phyloP scores from a whole-genome alignment of 257 asterid species.

The Perilla frutescens region DNA sequence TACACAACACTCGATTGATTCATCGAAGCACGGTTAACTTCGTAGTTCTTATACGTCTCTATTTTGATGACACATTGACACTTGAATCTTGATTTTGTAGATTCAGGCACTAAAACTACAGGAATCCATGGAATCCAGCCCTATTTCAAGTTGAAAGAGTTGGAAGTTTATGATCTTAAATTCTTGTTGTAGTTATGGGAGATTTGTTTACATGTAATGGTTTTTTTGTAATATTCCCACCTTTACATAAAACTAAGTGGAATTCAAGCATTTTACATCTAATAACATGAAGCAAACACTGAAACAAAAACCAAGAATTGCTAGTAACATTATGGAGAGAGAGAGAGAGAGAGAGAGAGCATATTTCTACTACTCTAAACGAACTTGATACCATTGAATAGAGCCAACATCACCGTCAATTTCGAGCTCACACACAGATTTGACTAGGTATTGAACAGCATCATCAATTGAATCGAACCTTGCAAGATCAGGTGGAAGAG shows the following conservation, averaged over 20 bases:
- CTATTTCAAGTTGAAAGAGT: constrained; percentile 27
- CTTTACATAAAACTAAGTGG: neutral
- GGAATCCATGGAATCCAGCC: constrained; percentile 38
- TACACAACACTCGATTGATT: neutral
- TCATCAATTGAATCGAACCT: constrained; percentile 65
- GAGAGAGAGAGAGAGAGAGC: neutral
- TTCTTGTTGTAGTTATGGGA: neutral
- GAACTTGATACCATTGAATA: constrained; percentile 86
- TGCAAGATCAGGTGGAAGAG: constrained; percentile 72
- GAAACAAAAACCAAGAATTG: neutral
- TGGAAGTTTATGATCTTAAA: neutral
- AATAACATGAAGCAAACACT: too few relatives aligned
- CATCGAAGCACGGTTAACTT: neutral
- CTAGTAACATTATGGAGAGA: too few relatives aligned
- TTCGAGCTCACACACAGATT: constrained; percentile 80
- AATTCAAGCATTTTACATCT: neutral
- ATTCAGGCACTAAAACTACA: constrained; percentile 43
- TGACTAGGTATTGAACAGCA: constrained; percentile 70
- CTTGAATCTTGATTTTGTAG: constrained; percentile 35
- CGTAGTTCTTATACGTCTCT: neutral
- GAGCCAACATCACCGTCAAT: constrained; percentile 90
- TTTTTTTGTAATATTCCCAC: constrained; percentile 7
- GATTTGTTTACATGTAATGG: constrained; percentile 3
- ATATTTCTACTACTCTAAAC: constrained; percentile 44
- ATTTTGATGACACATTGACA: too few relatives aligned